phyloP scores from a whole-genome alignment of 768 basidiomycete genomes.

The Austroboletus eburneus region DNA sequence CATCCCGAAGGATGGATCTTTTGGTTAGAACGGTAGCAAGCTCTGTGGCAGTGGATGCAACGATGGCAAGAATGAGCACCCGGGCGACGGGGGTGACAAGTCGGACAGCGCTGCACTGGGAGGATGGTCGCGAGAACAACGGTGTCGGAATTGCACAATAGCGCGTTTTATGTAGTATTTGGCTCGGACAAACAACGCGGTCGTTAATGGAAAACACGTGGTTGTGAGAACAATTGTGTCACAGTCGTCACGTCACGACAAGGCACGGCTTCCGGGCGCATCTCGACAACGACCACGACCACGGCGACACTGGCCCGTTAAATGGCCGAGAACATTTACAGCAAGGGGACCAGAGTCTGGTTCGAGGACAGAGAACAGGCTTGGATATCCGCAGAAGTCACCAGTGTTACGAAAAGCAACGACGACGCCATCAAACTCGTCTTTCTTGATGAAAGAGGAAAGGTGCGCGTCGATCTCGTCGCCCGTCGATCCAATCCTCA shows the following conservation, averaged over 20 bases:
- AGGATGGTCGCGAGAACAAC: constrained; percentile 5
- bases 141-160: neutral
- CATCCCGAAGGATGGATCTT: constrained; percentile 47
- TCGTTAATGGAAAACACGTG: constrained; percentile 12
- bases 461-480: constrained; percentile 46
- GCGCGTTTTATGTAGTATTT: constrained; percentile 18
- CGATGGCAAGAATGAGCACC: constrained; percentile 35
- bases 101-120: constrained; percentile 17
- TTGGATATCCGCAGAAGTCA: constrained; percentile 89
- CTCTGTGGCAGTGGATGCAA: constrained; percentile 28
- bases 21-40: constrained; percentile 40
- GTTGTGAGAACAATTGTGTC: constrained; percentile 12
- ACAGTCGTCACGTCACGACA: constrained; percentile 25
- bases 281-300: constrained; percentile 19
- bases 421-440: constrained; percentile 78
- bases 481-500: neutral
- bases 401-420: constrained; percentile 53
- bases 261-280: neutral
- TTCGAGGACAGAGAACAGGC: constrained; percentile 93
- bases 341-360: constrained; percentile 87
- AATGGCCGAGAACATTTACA: constrained; percentile 92
- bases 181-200: constrained; percentile 21
- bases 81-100: constrained; percentile 42
- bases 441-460: constrained; percentile 89
- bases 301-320: constrained; percentile 41